phyloP scores from a whole-genome alignment of 1,284 basidiomycete species.

The Ustilago crameri region DNA sequence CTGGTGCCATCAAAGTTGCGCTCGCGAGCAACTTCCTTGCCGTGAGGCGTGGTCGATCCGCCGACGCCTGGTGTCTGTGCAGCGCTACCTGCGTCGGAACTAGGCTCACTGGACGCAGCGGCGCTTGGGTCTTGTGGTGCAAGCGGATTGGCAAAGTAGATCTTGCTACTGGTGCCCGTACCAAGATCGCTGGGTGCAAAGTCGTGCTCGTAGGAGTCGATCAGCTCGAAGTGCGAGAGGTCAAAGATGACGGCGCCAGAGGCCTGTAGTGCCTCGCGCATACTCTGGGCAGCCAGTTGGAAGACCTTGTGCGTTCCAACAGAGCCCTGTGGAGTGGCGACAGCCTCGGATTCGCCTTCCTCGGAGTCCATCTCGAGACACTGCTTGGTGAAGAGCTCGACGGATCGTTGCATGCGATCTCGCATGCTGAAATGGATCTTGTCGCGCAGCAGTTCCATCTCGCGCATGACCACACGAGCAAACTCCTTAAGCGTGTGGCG shows the following conservation, averaged over 20 bases:
- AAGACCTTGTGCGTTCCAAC: constrained; percentile 44
- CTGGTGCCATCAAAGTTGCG: constrained; percentile 50
- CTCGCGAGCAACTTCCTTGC: constrained; percentile 17
- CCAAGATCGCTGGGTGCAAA: constrained; percentile 34
- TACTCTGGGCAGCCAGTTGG: constrained; percentile 80
- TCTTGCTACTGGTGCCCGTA: constrained; percentile 61
- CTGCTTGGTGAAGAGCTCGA: constrained; percentile 94
- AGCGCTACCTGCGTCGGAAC: constrained; percentile 7
- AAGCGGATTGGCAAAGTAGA: constrained; percentile 58
- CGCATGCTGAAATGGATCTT: constrained; percentile 91
- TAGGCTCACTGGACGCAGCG: constrained; percentile 14
- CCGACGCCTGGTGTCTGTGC: constrained; percentile 2
- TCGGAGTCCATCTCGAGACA: constrained; percentile 86
- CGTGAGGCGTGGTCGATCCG: constrained; percentile 3
- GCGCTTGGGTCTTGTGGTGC: constrained; percentile 15
- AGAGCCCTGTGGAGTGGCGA: constrained; percentile 27
- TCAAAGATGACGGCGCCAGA: constrained; percentile 91
- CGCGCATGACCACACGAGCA: constrained; percentile 87
- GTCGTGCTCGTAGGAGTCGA: constrained; percentile 79
- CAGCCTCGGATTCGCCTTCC: constrained; percentile 36
- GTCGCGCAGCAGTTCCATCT: constrained; percentile 93
- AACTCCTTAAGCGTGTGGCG: constrained; percentile 94
- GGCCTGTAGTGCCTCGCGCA: constrained; percentile 87
- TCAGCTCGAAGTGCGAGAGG: constrained; percentile 87
- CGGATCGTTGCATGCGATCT: constrained; percentile 90